Evolutionary conservation across 345 rosid genomes (phyloP), one percentile per base, ranked within the genome.

Genomic region (Orychophragmus violaceus): DNA sequence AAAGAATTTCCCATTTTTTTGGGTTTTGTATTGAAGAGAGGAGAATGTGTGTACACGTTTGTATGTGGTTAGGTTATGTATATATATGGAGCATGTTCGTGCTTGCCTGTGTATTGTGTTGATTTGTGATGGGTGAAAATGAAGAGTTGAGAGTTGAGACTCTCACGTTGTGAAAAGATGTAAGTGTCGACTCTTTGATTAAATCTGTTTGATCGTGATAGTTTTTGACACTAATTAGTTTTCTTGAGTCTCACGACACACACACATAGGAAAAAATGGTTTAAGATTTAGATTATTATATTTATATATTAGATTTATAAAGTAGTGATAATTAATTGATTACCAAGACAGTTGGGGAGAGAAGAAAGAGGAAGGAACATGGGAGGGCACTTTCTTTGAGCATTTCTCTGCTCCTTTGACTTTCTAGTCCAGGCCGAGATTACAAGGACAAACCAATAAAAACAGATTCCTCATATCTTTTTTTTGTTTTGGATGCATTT

Each of bases 91-190:
- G 33, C 5, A 44, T 53, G 74, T 75, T 60, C 78, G 74, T 75
- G 74, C 74, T 68, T 68, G 41, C 70, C 7, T 69, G 63, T 51
- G 77, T 52, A 24, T 33, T 62, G 56, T 32, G 33, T 65, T 48
- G 17, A 14, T 2, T 65, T 24, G 18, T 55, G 53, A 39, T 57
- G 45, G 29, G 48, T 58, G 67, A 59, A 73, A 73, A 74, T 59
- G n/a, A n/a, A n/a, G n/a, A n/a, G 56, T 44, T 39, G 16, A 63
- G 78, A 63, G 78, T 75, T 75, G 74, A 69, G 75, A 75, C 75
- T 55, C 23, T 69, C 78, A 75, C 78, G 78, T 69, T 62, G 73
- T 74, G 42, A 42, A 63, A 71, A 55, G n/a, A n/a, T n/a, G 59
- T 36, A 45, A 64, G 59, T 51, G 49, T 64, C 14, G 3, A 8